Conservation (phyloP, 768 basidiomycete species). For the Ramaria rubella region DNA sequence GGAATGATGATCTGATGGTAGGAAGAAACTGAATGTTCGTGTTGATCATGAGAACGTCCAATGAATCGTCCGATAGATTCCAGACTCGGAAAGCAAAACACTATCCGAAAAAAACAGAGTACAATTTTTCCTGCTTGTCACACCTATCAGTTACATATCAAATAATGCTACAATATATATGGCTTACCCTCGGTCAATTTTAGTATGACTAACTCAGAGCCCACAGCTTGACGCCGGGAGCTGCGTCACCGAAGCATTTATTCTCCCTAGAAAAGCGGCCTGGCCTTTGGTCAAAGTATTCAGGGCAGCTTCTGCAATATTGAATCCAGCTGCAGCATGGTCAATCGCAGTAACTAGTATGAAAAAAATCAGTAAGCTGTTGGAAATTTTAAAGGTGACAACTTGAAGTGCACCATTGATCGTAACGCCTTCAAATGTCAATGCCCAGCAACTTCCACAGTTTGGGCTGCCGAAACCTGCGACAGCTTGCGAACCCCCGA, state of each 20-base stretch:
- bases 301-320: slow-evolving; percentile 48
- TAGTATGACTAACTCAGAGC: too few species aligned
- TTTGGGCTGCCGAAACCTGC: slow-evolving; percentile 18
- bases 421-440: slow-evolving; percentile 19
- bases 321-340: slow-evolving; percentile 31
- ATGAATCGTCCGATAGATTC: too few species aligned
- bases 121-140: too few species aligned
- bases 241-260: slow-evolving; percentile 37
- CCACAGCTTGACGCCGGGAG: slow-evolving; percentile 47
- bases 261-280: slow-evolving; percentile 41
- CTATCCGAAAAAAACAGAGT: too few species aligned
- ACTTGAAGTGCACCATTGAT: slow-evolving; percentile 11
- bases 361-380: neutral
- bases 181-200: too few species aligned
- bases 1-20: too few species aligned
- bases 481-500: slow-evolving; percentile 32
- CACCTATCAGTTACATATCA: too few species aligned
- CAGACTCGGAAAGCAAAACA: too few species aligned
- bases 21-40: too few species aligned
- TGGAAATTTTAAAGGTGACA: neutral
- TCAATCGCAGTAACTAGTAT: slow-evolving; percentile 22
- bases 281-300: slow-evolving; percentile 43
- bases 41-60: too few species aligned
- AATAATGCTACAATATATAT: too few species aligned
- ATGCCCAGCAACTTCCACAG: slow-evolving; percentile 27